These are phyloP conservation scores for Pyrus communis DNA, from an alignment of 306 rosid species.

Conservation along the genomic window DNA sequence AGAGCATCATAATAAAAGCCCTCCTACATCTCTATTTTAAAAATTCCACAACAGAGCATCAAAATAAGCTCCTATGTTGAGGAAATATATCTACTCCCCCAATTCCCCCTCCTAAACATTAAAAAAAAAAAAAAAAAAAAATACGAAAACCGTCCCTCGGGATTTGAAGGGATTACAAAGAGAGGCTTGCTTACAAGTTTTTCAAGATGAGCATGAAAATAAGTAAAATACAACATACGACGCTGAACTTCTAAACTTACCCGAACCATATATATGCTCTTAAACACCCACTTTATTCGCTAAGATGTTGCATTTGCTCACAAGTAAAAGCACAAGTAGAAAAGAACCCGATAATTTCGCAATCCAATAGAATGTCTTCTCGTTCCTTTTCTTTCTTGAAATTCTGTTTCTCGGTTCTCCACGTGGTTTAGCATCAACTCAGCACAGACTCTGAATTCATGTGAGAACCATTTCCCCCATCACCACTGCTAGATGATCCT, in stretches of 20 bases:
- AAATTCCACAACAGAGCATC: conserved; percentile 46
- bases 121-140: conserved; percentile 16
- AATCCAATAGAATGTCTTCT: neutral
- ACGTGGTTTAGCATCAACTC: conserved; percentile 24
- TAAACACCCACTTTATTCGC: conserved; percentile 23
- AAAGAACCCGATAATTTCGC: neutral
- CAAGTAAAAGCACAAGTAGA: conserved; percentile 1
- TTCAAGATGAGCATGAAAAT: conserved; percentile 27
- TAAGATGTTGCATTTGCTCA: conserved; percentile 14
- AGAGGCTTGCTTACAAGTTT: conserved; percentile 42
- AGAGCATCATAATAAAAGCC: conserved; percentile 4
- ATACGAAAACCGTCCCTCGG: conserved; percentile 6
- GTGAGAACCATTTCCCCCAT: conserved; percentile 44
- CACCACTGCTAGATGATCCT: conserved; percentile 41
- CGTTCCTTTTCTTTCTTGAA: neutral
- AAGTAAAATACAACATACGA: conserved; percentile 13
- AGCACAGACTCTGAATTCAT: conserved; percentile 57
- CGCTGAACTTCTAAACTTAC: conserved; percentile 26
- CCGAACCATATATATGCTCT: conserved; percentile 27
- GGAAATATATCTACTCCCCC: neutral
- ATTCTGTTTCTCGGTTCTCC: neutral
- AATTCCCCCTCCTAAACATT: neutral
- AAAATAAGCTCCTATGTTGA: conserved; percentile 51
- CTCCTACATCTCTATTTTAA: conserved; percentile 24
- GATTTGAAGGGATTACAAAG: conserved; percentile 30